Evolutionary conservation across 163 green algal genomes (phyloP).

Genomic region (Trebouxiophyceae sp.): DNA sequence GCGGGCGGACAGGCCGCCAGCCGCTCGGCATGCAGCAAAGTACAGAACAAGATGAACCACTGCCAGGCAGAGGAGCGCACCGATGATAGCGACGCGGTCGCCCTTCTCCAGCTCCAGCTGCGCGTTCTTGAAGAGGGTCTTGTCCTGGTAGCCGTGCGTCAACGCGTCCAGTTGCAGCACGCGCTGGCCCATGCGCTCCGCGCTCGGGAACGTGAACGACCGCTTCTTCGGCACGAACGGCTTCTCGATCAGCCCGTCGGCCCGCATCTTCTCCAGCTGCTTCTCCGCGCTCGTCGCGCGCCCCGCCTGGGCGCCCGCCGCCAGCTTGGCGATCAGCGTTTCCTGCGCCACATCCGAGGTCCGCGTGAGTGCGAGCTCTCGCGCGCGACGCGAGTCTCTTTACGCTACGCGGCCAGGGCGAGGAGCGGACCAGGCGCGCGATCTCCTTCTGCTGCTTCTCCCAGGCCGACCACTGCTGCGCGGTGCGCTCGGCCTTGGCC

Average conservation of each 20-base stretch:
- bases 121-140: slow-evolving; percentile 70
- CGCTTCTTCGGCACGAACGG: slow-evolving; percentile 86
- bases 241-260: slow-evolving; percentile 78
- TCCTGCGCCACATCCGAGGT: background rate
- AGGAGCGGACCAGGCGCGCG: slow-evolving; percentile 46
- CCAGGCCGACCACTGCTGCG: slow-evolving; percentile 77
- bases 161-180: slow-evolving; percentile 70
- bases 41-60: background rate
- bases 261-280: slow-evolving; percentile 79
- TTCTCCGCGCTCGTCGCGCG: slow-evolving; percentile 76
- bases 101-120: slow-evolving; percentile 83
- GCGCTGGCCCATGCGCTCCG: slow-evolving; percentile 79
- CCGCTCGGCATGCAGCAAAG: too few relatives aligned
- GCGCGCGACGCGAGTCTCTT: background rate
- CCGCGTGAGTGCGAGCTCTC: background rate
- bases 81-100: slow-evolving; percentile 93
- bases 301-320: slow-evolving; percentile 70
- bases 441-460: slow-evolving; percentile 99
- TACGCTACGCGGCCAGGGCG: background rate
- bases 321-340: slow-evolving; percentile 23
- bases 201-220: slow-evolving; percentile 37
- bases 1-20: too few relatives aligned
- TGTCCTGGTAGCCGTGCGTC: slow-evolving; percentile 82
- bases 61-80: slow-evolving; percentile 15
- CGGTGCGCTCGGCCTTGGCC: slow-evolving; percentile 57